Percentiles rank a stretch among this genome's conserved stretches.
phyloP scores from a whole-genome alignment of 306 rosid genomes.

The Oemleria cerasiformis region DNA sequence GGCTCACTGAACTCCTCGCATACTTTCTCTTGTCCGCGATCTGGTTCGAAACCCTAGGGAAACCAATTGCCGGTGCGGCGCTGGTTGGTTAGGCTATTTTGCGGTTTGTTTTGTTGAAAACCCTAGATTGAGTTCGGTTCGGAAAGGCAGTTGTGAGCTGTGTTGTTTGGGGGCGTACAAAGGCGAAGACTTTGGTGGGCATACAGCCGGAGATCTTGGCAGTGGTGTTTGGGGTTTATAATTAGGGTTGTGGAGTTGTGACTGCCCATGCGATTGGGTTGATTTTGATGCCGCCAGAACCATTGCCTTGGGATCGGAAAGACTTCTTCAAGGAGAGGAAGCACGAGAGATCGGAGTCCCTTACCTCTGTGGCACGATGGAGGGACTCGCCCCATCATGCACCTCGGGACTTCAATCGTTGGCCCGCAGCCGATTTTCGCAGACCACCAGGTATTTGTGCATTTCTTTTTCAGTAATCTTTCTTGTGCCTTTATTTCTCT shows the following conservation, averaged over 20 bases:
- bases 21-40: constrained; percentile 27
- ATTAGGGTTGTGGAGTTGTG: constrained; percentile 21
- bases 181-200: constrained; percentile 10
- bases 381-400: constrained; percentile 80
- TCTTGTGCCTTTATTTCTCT: neutral
- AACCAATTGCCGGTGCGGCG: neutral
- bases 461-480: neutral
- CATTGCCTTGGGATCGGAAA: constrained; percentile 97
- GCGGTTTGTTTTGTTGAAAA: neutral
- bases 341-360: constrained; percentile 89
- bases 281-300: constrained; percentile 99
- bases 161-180: neutral
- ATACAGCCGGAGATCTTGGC: neutral
- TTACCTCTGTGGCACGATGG: constrained; percentile 82
- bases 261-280: constrained; percentile 80
- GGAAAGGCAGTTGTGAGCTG: neutral
- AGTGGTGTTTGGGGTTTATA: neutral
- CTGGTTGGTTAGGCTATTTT: constrained; percentile 9
- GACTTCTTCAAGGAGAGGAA: constrained; percentile 97
- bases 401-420: constrained; percentile 68
- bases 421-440: constrained; percentile 80
- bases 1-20: constrained; percentile 17
- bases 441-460: constrained; percentile 58
- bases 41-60: constrained; percentile 35
- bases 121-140: constrained; percentile 23